phyloP scores from a whole-genome alignment of 2,329 filamentous ascomycete genomes.

The Aspergillus clavatus region DNA sequence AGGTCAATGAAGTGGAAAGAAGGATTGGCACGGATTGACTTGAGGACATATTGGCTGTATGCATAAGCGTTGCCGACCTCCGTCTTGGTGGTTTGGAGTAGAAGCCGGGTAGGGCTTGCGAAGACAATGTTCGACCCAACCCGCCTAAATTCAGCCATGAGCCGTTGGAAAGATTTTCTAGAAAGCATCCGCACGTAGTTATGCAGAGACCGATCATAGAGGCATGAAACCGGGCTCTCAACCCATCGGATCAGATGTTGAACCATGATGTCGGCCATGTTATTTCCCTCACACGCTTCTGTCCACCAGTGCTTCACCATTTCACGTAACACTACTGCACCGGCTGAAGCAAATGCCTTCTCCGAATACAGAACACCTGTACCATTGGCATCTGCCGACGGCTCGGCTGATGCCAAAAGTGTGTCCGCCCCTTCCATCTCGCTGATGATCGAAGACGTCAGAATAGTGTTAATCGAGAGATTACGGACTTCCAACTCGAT shows the following conservation, averaged over 20 bases:
- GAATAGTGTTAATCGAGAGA: constrained; percentile 92
- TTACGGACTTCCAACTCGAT: constrained; percentile 94
- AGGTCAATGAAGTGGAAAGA: constrained; percentile 96
- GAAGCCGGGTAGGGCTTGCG: constrained; percentile 79
- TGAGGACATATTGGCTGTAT: constrained; percentile 95
- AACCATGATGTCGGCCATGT: constrained; percentile 96
- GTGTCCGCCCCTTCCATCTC: constrained; percentile 88
- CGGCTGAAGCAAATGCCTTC: constrained; percentile 87
- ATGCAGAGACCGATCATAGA: constrained; percentile 90
- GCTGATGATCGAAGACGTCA: constrained; percentile 94
- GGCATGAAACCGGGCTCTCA: constrained; percentile 83
- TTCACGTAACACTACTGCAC: constrained; percentile 83
- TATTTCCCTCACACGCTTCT: constrained; percentile 82
- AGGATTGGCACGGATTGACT: constrained; percentile 92
- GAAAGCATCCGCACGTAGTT: constrained; percentile 99
- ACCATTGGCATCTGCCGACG: constrained; percentile 57
- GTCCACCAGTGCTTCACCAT: constrained; percentile 99
- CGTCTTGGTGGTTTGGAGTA: constrained; percentile 92
- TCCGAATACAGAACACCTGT: constrained; percentile 73
- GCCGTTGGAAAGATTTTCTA: constrained; percentile 89
- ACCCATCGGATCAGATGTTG: constrained; percentile 98
- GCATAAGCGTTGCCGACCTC: constrained; percentile 96
- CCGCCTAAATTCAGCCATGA: constrained; percentile 93
- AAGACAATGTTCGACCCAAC: constrained; percentile 96
- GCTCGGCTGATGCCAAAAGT: constrained; percentile 72